Evolutionary conservation across 768 basidiomycete genomes (phyloP), one percentile per base, ranked within the genome.

Genomic region (Lentinus tigrinus): DNA sequence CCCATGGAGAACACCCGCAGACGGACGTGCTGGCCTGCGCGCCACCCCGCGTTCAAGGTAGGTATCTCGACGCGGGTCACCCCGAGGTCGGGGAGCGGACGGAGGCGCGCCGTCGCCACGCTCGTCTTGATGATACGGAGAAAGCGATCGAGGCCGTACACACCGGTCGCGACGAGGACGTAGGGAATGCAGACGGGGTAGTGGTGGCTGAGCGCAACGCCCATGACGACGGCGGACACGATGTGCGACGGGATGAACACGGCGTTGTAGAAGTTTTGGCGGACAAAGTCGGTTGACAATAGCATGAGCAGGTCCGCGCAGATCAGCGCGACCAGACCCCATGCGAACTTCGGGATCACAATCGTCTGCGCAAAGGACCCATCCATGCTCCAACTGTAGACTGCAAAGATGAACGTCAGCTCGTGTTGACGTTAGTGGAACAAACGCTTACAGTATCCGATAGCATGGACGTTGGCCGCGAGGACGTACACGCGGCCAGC

Each of bases 161-260:
- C 66, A 4, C 62, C 74, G 26, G 67, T 61, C 0, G 73, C 77
- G 16, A 75, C 72, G 14, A 77, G 6, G 16, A 78, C 72, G 66
- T 78, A 84, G 14, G 75, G 77, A 2, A 78, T 50, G 9, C 77
- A 69, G 4, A n/a, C 3, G 40, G 69, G 52, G n/a, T 39, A 39
- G 65, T 73, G 65, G 23, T 57, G 31, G 48, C 58, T 60, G 67
- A 89, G 83, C 2, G 83, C 83, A 39, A 86, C 74, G 23, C 92
- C 69, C 31, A 85, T 60, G 3, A 82, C 65, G 34, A 82, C 59
- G 49, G 85, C 79, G 2, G 82, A 81, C 38, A 85, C 53, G 46
- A 82, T 69, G 70, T 95, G 91, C 2, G 80, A 80, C n/a, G 74
- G 66, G 52, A 84, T 65, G 73, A 94, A 93, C 43, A 92, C 27